Evolutionary conservation across 139 green algal genomes (phyloP), one percentile per base, ranked within the genome.

Genomic region (Chlorella sp.): DNA sequence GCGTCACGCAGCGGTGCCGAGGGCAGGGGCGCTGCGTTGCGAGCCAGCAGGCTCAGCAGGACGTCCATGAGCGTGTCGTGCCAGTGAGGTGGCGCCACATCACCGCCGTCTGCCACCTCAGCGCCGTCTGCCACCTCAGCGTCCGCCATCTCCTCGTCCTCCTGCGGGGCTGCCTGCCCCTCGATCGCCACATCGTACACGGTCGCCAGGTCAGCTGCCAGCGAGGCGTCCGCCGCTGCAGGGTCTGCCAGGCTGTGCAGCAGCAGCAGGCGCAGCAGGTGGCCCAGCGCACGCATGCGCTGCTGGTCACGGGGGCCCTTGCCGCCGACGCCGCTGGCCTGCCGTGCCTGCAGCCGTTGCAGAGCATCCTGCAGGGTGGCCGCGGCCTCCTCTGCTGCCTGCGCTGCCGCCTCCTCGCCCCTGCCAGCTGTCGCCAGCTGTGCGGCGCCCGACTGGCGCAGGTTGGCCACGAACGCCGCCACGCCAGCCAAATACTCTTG

Each of bases 51-150:
- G 32, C 88, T 91, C 87, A 98, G 92, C 90, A 97, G 66, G 79
- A 96, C 86, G 61, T 98, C 96, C 86, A 98, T 57, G 90, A 98
- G 85, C 34, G 95, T 87, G 83, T 98, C 96, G n/a, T 82, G 85
- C 96, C 96, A 98, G 68, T 92, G 53, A 12, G 90, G 88, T 24
- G 84, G 64, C 28, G 34, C 18, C n/a, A 26, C 89, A 36, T 89
- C 88, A 2, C 73, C 91, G n/a, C 79, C 79, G 24, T n/a, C n/a
- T n/a, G n/a, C 11, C 28, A n/a, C n/a, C 86, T 66, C 78, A 9
- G 21, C 39, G 76, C 76, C 76, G 15, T 77, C 69, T 36, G 26
- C 69, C 64, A 71, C 11, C 75, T 15, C 86, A 57, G 48, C 48
- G 9, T 57, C 48, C 40, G 68, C 89, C 32, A 57, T 87, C 64